Evolutionary conservation across 73 alveolate species (phyloP).

Genomic region (Stentor roeselii): DNA sequence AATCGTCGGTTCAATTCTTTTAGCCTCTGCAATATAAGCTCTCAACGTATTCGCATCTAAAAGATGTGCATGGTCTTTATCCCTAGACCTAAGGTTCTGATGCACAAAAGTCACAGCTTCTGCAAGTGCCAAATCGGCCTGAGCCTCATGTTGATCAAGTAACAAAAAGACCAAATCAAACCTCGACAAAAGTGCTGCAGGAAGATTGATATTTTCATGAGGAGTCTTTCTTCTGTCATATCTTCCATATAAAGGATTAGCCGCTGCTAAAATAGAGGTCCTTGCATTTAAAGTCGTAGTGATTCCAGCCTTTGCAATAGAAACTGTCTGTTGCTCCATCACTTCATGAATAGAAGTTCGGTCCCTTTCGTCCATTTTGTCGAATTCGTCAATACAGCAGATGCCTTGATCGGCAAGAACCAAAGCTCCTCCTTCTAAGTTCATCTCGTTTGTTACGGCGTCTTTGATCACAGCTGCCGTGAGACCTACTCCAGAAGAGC

Average conservation of each 20-base stretch:
- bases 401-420: constrained; percentile 98
- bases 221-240: constrained; percentile 76
- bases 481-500: constrained; percentile 98
- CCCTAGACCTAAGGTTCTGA: constrained; percentile 53
- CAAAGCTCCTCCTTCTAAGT: constrained; percentile 97
- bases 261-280: constrained; percentile 97
- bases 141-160: constrained; percentile 83
- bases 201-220: constrained; percentile 95
- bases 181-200: constrained; percentile 97
- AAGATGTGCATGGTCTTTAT: constrained; percentile 17
- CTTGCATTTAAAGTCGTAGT: constrained; percentile 96
- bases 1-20: constrained; percentile 66
- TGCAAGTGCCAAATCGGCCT: constrained; percentile 76
- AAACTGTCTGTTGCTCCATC: constrained; percentile 98
- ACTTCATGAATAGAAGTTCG: constrained; percentile 96
- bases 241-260: constrained; percentile 97
- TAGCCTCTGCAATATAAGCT: constrained; percentile 83
- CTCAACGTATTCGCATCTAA: constrained; percentile 76
- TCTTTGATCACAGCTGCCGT: constrained; percentile 97
- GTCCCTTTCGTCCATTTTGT: constrained; percentile 96
- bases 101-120: constrained; percentile 74
- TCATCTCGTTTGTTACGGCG: constrained; percentile 81
- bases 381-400: constrained; percentile 99
- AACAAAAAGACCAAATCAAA: constrained; percentile 93
- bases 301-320: constrained; percentile 98